A percentile compares a stretch with the other conserved stretches of the same genome.
These are phyloP conservation scores for Aspergillus piperis DNA, from an alignment of 2,329 filamentous ascomycete genomes.

Conservation along the genomic window DNA sequence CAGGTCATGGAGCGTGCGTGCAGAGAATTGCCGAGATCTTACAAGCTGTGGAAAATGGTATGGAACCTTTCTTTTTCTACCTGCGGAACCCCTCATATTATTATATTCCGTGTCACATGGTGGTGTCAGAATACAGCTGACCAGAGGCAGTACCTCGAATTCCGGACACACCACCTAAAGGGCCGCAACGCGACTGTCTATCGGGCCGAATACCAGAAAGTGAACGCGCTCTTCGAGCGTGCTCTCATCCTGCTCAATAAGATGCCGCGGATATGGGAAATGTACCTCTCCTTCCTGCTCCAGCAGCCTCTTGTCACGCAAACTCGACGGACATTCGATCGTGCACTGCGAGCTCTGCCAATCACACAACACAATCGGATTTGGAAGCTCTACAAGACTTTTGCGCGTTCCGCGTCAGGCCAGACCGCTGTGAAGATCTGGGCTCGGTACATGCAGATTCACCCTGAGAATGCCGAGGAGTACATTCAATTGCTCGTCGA, in stretches of 20 bases:
- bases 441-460: conserved; percentile 94
- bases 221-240: conserved; percentile 91
- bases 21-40: conserved; percentile 84
- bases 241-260: conserved; percentile 94
- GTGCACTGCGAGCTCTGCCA: conserved; percentile 84
- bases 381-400: conserved; percentile 87
- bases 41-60: conserved; percentile 97
- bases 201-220: conserved; percentile 81
- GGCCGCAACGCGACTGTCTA: conserved; percentile 81
- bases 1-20: conserved; percentile 86
- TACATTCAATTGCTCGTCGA: conserved; percentile 87
- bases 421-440: conserved; percentile 91
- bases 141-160: conserved; percentile 70
- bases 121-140: conserved; percentile 19
- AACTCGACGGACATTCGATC: conserved; percentile 86
- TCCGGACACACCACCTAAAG: conserved; percentile 77
- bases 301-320: conserved; percentile 88
- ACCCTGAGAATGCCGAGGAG: conserved; percentile 92
- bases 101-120: conserved; percentile 17
- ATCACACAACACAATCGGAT: conserved; percentile 94
- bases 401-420: conserved; percentile 87
- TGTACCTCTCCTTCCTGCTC: conserved; percentile 89
- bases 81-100: conserved; percentile 14
- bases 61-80: conserved; percentile 22
- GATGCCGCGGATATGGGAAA: conserved; percentile 98